These are phyloP conservation scores for Nannochloropsis salina DNA, from an alignment of 108 stramenopile species.

Conservation along the genomic window DNA sequence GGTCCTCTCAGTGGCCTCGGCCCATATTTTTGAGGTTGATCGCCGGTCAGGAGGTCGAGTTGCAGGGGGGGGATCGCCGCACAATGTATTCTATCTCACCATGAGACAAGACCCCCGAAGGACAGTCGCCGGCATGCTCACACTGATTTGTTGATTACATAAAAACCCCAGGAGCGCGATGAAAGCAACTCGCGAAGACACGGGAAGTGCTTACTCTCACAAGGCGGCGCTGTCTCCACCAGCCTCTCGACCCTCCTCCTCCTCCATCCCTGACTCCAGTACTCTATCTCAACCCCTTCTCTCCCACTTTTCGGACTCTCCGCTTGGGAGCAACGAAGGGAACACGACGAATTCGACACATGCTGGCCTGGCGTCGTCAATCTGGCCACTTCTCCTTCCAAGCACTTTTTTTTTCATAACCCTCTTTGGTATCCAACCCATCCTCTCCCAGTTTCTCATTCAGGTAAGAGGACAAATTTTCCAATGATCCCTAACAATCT, in stretches of 20 bases:
- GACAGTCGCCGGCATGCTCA: too few relatives aligned
- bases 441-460: neutral
- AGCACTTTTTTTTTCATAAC: neutral
- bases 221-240: neutral
- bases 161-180: too few relatives aligned
- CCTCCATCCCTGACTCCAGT: neutral
- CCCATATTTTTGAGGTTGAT: too few relatives aligned
- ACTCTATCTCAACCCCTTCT: neutral
- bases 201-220: too few relatives aligned
- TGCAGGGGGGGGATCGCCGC: too few relatives aligned
- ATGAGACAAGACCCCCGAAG: too few relatives aligned
- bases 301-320: neutral
- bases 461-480: neutral
- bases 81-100: too few relatives aligned
- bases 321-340: neutral
- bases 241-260: neutral
- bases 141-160: too few relatives aligned
- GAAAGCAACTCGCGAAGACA: too few relatives aligned
- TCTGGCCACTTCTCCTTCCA: neutral
- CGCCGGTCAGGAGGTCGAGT: too few relatives aligned
- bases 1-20: too few relatives aligned
- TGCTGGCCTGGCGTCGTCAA: neutral
- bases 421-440: conserved; percentile 17
- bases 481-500: neutral
- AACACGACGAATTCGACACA: neutral